Conservation (phyloP, 352 stramenopile species). For the Globisporangium camurandrum region DNA sequence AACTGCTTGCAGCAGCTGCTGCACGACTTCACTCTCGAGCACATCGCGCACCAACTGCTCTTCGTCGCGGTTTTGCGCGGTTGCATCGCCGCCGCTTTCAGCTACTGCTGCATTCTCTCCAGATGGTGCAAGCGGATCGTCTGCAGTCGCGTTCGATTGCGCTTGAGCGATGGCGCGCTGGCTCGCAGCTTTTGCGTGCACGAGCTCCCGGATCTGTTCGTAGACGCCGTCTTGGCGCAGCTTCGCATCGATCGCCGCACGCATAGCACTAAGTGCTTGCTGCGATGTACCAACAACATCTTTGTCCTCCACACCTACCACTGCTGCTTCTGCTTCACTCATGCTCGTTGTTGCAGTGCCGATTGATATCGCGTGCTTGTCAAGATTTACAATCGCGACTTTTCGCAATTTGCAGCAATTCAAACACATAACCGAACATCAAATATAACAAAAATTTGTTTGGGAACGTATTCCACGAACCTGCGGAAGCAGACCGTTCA, state of each 20-base stretch:
- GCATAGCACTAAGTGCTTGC: constrained; percentile 41
- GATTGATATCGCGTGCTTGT: no score
- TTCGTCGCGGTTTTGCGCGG: constrained; percentile 9
- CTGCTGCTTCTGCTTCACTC: not conserved
- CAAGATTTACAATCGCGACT: not conserved
- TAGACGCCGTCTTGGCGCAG: constrained; percentile 73
- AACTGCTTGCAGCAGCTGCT: constrained; percentile 50
- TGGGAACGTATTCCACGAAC: no score
- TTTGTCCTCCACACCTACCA: not conserved
- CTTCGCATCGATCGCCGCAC: constrained; percentile 64
- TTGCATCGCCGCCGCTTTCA: not conserved
- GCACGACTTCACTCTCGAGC: constrained; percentile 67
- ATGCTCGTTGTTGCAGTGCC: not conserved
- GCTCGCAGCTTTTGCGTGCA: constrained; percentile 20
- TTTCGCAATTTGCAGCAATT: not conserved
- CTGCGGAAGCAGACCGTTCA: no score
- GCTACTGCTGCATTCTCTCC: not conserved
- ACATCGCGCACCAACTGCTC: constrained; percentile 47
- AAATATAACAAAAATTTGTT: no score
- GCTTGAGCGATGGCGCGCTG: constrained; percentile 1
- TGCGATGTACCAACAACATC: not conserved
- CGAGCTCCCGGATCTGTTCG: constrained; percentile 56
- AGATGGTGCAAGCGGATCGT: not conserved
- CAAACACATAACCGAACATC: no score
- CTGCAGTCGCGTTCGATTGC: not conserved